A percentile compares a stretch with the other conserved stretches of the same genome.
phyloP scores from a whole-genome alignment of 1,284 basidiomycete species.

The Cystobasidium sp. region DNA sequence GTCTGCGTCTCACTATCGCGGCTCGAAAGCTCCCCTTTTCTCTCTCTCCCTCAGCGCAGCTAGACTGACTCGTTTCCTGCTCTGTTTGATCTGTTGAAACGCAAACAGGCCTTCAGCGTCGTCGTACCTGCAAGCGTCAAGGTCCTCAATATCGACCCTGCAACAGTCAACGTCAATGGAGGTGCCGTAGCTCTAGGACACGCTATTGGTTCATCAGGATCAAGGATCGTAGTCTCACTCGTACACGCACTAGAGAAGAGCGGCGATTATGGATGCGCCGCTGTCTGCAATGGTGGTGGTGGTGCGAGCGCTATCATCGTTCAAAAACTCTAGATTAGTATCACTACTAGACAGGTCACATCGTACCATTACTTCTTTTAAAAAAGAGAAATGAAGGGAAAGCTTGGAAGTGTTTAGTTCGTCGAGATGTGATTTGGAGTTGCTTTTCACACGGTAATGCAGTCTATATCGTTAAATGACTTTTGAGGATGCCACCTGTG shows the following conservation, averaged over 20 bases:
- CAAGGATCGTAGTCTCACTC: slow-evolving; percentile 92
- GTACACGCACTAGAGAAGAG: slow-evolving; percentile 81
- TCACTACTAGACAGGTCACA: not conserved
- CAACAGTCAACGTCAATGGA: slow-evolving; percentile 55
- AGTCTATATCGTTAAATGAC: no score
- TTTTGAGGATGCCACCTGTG: no score
- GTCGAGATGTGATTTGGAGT: not conserved
- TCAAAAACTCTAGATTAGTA: slow-evolving; percentile 68
- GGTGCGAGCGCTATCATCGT: slow-evolving; percentile 82
- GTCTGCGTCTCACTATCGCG: slow-evolving; percentile 45
- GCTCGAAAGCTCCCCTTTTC: no score
- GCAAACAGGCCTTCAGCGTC: slow-evolving; percentile 55
- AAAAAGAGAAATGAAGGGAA: not conserved
- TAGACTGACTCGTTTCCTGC: slow-evolving; percentile 47
- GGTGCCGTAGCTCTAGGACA: slow-evolving; percentile 52
- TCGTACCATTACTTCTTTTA: not conserved
- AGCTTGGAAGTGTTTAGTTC: not conserved
- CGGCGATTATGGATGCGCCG: slow-evolving; percentile 96
- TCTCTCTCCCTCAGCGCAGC: no score
- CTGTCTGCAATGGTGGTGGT: slow-evolving; percentile 97
- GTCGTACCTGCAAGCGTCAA: slow-evolving; percentile 57
- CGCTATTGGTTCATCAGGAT: slow-evolving; percentile 91
- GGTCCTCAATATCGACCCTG: slow-evolving; percentile 55
- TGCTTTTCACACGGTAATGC: not conserved
- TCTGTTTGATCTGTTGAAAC: slow-evolving; percentile 55